These are phyloP conservation scores for Dictyostelium capitatum DNA, from an alignment of 78 protist species.

Conservation along the genomic window DNA sequence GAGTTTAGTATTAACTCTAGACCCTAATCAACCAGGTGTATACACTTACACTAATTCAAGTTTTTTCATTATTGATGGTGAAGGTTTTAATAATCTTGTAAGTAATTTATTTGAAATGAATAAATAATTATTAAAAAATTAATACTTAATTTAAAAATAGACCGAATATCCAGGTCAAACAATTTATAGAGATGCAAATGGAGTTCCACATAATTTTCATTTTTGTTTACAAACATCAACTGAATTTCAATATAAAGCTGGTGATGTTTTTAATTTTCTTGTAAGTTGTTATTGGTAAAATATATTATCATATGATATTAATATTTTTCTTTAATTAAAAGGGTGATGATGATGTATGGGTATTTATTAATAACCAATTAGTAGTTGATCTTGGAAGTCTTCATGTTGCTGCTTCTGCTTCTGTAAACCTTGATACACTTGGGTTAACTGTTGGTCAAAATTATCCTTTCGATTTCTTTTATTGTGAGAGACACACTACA, in stretches of 20 bases:
- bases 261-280: conserved; percentile 25
- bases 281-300: too few relatives aligned
- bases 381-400: conserved; percentile 74
- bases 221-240: conserved; percentile 21
- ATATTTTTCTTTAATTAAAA: too few relatives aligned
- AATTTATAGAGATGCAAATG: too few relatives aligned
- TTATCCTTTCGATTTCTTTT: conserved; percentile 77
- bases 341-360: conserved; percentile 87
- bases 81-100: conserved; percentile 25
- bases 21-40: not conserved
- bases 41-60: not conserved
- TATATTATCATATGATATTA: too few relatives aligned
- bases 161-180: not conserved
- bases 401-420: conserved; percentile 13
- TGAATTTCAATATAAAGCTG: conserved; percentile 10
- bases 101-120: not conserved
- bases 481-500: conserved; percentile 67
- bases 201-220: conserved; percentile 1
- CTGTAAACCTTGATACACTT: not conserved
- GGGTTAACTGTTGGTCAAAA: not conserved
- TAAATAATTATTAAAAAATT: not conserved
- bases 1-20: not conserved
- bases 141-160: not conserved
- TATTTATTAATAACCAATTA: conserved; percentile 50
- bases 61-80: conserved; percentile 39